Conservation (phyloP, 2,329 filamentous ascomycete genomes). For the Fusarium albidum region DNA sequence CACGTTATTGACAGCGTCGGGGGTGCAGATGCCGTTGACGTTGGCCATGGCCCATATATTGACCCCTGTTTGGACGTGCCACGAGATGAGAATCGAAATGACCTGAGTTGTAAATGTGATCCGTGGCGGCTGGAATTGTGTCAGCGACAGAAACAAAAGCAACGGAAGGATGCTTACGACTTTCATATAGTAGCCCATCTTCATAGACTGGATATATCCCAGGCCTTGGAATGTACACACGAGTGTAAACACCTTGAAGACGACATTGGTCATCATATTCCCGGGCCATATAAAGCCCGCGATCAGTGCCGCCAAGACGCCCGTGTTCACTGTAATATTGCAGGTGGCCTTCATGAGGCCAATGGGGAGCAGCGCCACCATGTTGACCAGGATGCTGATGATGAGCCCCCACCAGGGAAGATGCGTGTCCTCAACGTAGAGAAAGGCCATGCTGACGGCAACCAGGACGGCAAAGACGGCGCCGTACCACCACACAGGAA, state of each 20-base stretch:
- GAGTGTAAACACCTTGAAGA: conserved; percentile 55
- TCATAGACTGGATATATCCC: conserved; percentile 50
- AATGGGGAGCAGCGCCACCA: conserved; percentile 52
- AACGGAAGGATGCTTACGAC: conserved; percentile 34
- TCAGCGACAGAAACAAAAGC: too few species aligned
- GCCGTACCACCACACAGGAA: conserved; percentile 66
- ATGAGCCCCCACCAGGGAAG: conserved; percentile 55
- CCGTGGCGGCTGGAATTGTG: conserved; percentile 48
- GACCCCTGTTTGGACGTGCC: conserved; percentile 48
- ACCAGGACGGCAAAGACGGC: conserved; percentile 57
- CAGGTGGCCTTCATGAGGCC: conserved; percentile 58
- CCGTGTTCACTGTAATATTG: conserved; percentile 57
- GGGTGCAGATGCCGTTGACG: conserved; percentile 62
- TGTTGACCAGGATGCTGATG: conserved; percentile 50
- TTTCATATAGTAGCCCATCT: conserved; percentile 63
- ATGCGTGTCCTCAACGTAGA: conserved; percentile 41
- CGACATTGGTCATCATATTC: conserved; percentile 58
- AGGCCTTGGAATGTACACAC: conserved; percentile 48
- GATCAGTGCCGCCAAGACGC: conserved; percentile 59
- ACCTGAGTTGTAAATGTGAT: conserved; percentile 56
- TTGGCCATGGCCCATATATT: conserved; percentile 49
- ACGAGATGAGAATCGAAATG: conserved; percentile 48
- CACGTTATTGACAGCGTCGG: conserved; percentile 24
- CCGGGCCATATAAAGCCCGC: conserved; percentile 59
- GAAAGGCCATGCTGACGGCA: conserved; percentile 52